Evolutionary conservation across 2,329 filamentous ascomycete species (phyloP), one percentile per base, ranked within the genome.

Genomic region (Penicillium sumatraense): DNA sequence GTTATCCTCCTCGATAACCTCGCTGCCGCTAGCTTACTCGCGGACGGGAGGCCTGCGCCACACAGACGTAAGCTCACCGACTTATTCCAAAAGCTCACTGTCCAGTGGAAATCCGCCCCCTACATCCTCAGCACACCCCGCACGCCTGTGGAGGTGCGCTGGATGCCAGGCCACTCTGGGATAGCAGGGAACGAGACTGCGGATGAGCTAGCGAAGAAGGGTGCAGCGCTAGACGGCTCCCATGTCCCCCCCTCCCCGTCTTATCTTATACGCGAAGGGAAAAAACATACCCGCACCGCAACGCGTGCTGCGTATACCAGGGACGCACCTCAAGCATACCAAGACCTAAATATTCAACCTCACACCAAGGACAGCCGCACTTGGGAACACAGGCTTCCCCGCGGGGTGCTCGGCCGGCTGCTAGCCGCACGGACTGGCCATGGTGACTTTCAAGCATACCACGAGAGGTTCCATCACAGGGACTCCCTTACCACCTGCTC

Each of bases 341-440:
- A 44, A 18, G 23, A 44, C 41, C 41, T 44, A 44, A 44, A 44
- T 29, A 44, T 44, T 44, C 41, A 44, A 44, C 41, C 41, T 27
- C 23, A 27, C 23, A 44, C 24, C 23, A 44, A 44, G 24, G 18
- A 8, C 24, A 44, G 41, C 41, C 41, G 41, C 41, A n/a, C 41
- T 44, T 24, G 23, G 41, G 24, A 44, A 44, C 41, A 44, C 23
- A 18, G 41, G 41, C 41, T 44, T 44, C 41, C 41, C 41, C 41
- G 41, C n/a, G 21, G 41, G 41, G 24, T 44, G 24, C 41, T 44
- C 41, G 41, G 41, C 41, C 41, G 41, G 41, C 41, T 44, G 23
- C 21, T 44, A 44, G 41, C 41, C 41, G 41, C 23, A 27, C 41
- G 23, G 33, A 40, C 46, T 18, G 33, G 58, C 40, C 64, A 68